Evolutionary conservation across 768 basidiomycete genomes (phyloP), one percentile per base, ranked within the genome.

Genomic region (Tubosaeta brunneosetosa): DNA sequence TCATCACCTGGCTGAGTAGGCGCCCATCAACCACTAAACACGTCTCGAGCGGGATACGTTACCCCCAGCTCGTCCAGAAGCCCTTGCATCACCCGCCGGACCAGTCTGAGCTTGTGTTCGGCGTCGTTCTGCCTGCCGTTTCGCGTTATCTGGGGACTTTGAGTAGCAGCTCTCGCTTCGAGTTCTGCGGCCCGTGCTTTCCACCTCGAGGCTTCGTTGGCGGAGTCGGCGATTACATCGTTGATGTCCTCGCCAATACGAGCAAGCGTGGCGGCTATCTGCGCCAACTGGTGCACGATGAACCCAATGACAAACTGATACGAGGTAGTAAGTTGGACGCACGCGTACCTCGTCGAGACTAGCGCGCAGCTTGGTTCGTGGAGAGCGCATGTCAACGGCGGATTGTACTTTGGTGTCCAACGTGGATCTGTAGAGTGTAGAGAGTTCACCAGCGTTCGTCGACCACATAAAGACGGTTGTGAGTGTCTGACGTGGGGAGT

Each of bases 21-120:
- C n/a, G 14, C 3, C 12, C 10, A 42, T 61, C 47, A 59, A 47
- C 11, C n/a, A 0, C 9, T 26, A 26, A 34, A 13, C 12, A n/a
- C 27, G 25, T 11, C 16, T 46, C 32, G 13, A 7, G 19, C 22
- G 12, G 22, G 47, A n/a, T 53, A 50, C 40, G 55, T 61, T 59
- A 74, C 67, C 63, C 74, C 72, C 42, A 70, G 67, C 51, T 78
- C 75, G 27, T 73, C 66, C 14, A 80, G 47, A 27, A 81, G 62
- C 52, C 75, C 71, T 36, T 66, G 59, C 49, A 80, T 66, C 13
- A 78, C 71, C 53, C 68, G 73, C 17, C 69, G 64, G 27, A 75
- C 65, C 44, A 74, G 68, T 9, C 51, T 60, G 2, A 69, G 32
- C 42, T 71, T 67, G 50, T 55, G 67, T 17, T 69, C 51, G 44